Percentiles rank a stretch among this genome's conserved stretches.
Evolutionary conservation across 2,329 filamentous ascomycete genomes (phyloP).

Genomic region (Phaeosphaeria sp.): DNA sequence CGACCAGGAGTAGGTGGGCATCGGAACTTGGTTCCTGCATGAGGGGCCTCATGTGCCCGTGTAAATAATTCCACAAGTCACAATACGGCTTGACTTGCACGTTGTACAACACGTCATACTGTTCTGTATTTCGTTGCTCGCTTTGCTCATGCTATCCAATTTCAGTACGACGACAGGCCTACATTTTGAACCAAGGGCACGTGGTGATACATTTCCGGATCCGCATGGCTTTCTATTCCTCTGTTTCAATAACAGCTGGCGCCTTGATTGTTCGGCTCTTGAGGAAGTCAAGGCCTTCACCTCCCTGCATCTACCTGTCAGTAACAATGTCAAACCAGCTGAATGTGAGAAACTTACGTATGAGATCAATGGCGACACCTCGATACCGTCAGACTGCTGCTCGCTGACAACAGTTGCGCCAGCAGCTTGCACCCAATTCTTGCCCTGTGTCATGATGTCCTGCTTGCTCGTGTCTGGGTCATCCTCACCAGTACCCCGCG

Average conservation of each 20-base stretch:
- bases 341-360: conserved; percentile 72
- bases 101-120: not conserved
- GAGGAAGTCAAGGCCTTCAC: conserved; percentile 69
- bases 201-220: not conserved
- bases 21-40: conserved; percentile 18
- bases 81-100: not conserved
- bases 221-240: conserved; percentile 46
- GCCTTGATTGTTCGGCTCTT: conserved; percentile 66
- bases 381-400: conserved; percentile 66
- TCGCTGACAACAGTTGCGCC: conserved; percentile 77
- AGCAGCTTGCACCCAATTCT: conserved; percentile 81
- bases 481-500: conserved; percentile 80
- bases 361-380: conserved; percentile 91
- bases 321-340: not conserved
- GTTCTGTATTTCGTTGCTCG: not conserved
- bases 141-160: not conserved
- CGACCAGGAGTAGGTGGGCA: not conserved
- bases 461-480: conserved; percentile 90
- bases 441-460: conserved; percentile 89
- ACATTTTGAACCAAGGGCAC: no score
- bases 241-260: conserved; percentile 69
- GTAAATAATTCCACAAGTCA: conserved; percentile 10
- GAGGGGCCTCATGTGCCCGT: conserved; percentile 11
- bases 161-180: no score
- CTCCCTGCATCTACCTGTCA: conserved; percentile 53